Evolutionary conservation across 2,329 filamentous ascomycete genomes (phyloP), one percentile per base, ranked within the genome.

Genomic region (Fusarium graminum): DNA sequence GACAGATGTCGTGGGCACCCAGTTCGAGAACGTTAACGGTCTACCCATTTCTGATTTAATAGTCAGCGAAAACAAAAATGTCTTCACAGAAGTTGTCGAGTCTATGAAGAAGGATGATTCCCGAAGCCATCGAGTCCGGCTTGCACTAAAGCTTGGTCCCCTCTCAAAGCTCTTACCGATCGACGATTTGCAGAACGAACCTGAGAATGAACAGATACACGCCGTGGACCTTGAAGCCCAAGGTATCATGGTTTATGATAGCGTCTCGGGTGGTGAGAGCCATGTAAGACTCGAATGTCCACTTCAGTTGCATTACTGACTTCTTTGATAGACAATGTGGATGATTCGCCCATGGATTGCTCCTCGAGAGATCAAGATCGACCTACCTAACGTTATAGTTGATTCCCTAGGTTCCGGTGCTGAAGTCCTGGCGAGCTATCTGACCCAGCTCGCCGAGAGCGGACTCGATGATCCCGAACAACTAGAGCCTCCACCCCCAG

Each of bases 181-280:
- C 66, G 80, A 82, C 22, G 75, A 75, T 30, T 71, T 80, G 14
- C 74, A 78, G 59, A 78, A 80, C 28, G 78, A 78, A 41, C 71
- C 75, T 45, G 73, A 80, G 75, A 80, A 53, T 74, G 78, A 59
- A 47, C 67, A 73, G 45, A 65, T 70, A 56, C 83, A 78, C 55
- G 65, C 88, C 38, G 84, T 97, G 61, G 90, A 93, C 64, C 86
- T 99, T 60, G 96, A 99, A 80, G 96, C 92, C 8, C 95, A 99
- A 79, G 95, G 95, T 22, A 99, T 99, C 74, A 97, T 98, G 91
- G 93, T 98, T 8, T 98, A 97, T 76, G 94, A 98, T 77, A 89
- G 91, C 63, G 87, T 91, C 13, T 92, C 93, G 36, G 93, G 93
- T 50, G 91, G 90, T 55, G 92, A 95, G 76, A 95, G 92, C 74